Evolutionary conservation across 2,329 filamentous ascomycete genomes (phyloP).

Genomic region (Cladophialophora immunda): DNA sequence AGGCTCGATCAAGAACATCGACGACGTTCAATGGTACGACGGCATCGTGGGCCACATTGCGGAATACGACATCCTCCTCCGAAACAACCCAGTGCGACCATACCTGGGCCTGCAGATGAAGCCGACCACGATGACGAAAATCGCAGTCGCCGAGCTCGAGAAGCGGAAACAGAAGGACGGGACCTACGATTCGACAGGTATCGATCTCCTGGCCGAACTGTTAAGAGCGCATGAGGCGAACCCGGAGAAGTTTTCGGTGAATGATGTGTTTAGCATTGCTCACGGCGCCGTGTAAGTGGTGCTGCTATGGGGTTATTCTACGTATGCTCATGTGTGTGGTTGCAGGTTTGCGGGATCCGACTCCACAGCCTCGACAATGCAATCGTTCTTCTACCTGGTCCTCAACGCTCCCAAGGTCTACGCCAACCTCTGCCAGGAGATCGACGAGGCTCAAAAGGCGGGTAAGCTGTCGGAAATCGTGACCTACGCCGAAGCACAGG

Average conservation of each 20-base stretch:
- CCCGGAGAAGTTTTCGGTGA: constrained; percentile 57
- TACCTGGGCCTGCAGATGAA: constrained; percentile 49
- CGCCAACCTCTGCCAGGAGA: constrained; percentile 54
- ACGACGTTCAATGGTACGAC: constrained; percentile 51
- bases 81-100: constrained; percentile 57
- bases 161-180: constrained; percentile 46
- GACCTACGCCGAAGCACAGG: constrained; percentile 38
- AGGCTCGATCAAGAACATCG: constrained; percentile 60
- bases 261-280: constrained; percentile 65
- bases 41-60: constrained; percentile 45
- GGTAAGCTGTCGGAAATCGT: constrained; percentile 36
- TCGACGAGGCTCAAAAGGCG: constrained; percentile 34
- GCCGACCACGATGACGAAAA: constrained; percentile 51
- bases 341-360: constrained; percentile 61
- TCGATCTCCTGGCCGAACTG: constrained; percentile 57
- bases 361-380: constrained; percentile 68
- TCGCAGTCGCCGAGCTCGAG: constrained; percentile 36
- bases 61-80: constrained; percentile 58
- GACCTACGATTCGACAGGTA: constrained; percentile 32
- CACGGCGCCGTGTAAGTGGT: constrained; percentile 58
- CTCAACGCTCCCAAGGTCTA: constrained; percentile 52
- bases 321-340: background rate
- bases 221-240: constrained; percentile 63
- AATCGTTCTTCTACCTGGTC: constrained; percentile 63
- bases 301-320: background rate